Base-by-base conservation (phyloP, 2,329 filamentous ascomycete species). In the Curvularia eragrostidis region DNA sequence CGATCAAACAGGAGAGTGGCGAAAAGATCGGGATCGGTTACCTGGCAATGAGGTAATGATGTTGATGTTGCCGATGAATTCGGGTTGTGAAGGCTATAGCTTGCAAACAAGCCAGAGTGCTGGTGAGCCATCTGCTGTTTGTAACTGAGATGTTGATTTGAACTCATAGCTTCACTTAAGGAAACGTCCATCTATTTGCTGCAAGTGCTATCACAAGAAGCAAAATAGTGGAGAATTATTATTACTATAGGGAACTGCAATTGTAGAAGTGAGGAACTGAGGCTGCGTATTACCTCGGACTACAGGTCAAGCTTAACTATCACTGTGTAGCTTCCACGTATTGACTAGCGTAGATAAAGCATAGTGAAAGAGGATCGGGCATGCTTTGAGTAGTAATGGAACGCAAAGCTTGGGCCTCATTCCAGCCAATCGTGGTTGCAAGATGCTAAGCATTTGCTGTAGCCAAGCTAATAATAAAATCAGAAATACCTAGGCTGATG, bases 1-100 rank as follows among this genome's bases (percentile, higher is more conserved):
- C 59, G 60, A 57, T 62, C 15, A 26, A 58, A 57, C 3, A 65
- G 48, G 3, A 62, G 48, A 9, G 39, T 50, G 30, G 50, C 32
- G 8, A 68, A 54, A 2, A 69, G 39, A 36, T 57, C 41, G 15
- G 26, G n/a, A 2, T 12, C 43, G 13, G 53, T 38, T 2, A 47
- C 10, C 21, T 38, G 52, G 7, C 23, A 13, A n/a, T n/a, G 5
- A 3, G 41, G n/a, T 13, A 12, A 7, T 36, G 32, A 4, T 23
- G 10, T 19, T n/a, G 3, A 30, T 8, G n/a, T 0, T 34, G 30
- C 32, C 32, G 47, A 21, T 47, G 52, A 55, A 9, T 30, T 13
- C n/a, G 21, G 3, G 6, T 19, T 19, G n/a, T 28, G 51, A 50
- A 15, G 15, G 39, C 12, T 7, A 23, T 24, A 12, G 39, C 32